Evolutionary conservation across 345 rosid genomes (phyloP).

Genomic region (Punica granatum): DNA sequence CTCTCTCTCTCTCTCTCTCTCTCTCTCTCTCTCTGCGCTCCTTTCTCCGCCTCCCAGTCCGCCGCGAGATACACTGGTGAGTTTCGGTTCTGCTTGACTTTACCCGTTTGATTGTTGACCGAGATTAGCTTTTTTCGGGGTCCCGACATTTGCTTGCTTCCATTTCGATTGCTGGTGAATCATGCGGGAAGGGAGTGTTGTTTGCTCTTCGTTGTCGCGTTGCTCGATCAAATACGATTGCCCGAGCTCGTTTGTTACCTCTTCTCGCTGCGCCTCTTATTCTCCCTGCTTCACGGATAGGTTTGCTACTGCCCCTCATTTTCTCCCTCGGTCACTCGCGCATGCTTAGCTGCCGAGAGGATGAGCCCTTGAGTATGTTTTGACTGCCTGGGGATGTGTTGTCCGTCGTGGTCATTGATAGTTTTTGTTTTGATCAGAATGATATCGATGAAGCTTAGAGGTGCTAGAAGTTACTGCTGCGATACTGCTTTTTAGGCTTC

Average conservation of each 20-base stretch:
- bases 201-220: not conserved
- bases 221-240: constrained; percentile 1
- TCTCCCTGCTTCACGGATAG: not conserved
- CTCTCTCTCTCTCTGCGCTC: not conserved
- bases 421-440: not conserved
- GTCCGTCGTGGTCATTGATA: not conserved
- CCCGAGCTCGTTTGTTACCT: not conserved
- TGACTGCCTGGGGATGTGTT: not conserved
- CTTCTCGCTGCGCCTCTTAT: not conserved
- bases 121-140: not conserved
- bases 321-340: not conserved
- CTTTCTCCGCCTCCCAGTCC: not conserved
- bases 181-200: not conserved
- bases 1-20: not conserved
- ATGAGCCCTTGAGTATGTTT: not conserved
- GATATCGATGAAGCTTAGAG: not conserved
- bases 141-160: not conserved
- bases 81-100: not conserved
- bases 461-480: not conserved
- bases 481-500: not conserved
- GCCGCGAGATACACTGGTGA: not conserved
- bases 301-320: not conserved
- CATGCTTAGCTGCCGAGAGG: not conserved
- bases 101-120: not conserved
- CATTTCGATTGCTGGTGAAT: not conserved